Evolutionary conservation across 495 filamentous ascomycete species (phyloP).

Genomic region (Talaromyces stipitatus): DNA sequence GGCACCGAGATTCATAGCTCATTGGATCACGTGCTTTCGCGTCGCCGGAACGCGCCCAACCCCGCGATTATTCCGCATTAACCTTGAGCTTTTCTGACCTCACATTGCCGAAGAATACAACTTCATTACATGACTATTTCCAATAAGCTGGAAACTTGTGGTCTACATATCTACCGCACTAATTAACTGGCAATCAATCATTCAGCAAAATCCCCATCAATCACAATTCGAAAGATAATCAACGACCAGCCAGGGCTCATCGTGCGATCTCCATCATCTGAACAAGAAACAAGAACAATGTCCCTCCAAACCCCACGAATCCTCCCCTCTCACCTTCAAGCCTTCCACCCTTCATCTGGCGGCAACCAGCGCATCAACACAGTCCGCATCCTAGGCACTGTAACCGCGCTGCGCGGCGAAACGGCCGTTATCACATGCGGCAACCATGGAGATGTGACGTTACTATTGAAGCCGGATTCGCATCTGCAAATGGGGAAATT

Average conservation of each 20-base stretch:
- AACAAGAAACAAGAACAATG: too few relatives aligned
- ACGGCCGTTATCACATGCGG: conserved; percentile 67
- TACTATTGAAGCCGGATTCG: conserved; percentile 69
- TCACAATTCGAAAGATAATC: too few relatives aligned
- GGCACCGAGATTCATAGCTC: neutral
- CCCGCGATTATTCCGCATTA: neutral
- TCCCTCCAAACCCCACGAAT: conserved; percentile 61
- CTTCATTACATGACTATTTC: too few relatives aligned
- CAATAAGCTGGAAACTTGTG: too few relatives aligned
- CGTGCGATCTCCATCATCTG: too few relatives aligned
- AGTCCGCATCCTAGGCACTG: conserved; percentile 84
- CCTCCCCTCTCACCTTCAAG: conserved; percentile 57
- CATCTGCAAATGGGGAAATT: conserved; percentile 73
- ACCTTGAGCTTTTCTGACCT: neutral
- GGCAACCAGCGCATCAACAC: conserved; percentile 44
- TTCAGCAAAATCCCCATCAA: too few relatives aligned
- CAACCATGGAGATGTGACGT: conserved; percentile 56
- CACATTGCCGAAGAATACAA: neutral
- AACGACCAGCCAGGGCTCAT: too few relatives aligned
- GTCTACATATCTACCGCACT: too few relatives aligned
- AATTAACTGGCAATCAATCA: too few relatives aligned
- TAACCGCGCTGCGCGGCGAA: conserved; percentile 76
- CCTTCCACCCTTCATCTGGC: conserved; percentile 44
- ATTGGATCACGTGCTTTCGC: neutral
- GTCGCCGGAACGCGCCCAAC: neutral